These are phyloP conservation scores for Coemansia sp. DNA, from an alignment of 192 early-diverging fungal genomes.

Conservation along the genomic window DNA sequence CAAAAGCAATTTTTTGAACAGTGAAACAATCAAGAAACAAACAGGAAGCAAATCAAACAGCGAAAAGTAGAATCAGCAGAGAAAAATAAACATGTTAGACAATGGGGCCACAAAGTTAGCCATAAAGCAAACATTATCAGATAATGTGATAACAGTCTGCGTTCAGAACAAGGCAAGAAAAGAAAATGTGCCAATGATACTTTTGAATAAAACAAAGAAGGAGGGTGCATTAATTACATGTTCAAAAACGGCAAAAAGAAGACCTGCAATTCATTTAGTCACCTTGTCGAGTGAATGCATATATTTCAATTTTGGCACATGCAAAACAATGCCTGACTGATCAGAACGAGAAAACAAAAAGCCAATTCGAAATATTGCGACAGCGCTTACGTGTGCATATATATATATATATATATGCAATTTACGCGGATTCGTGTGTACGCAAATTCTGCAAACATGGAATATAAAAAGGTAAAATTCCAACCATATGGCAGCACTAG, in stretches of 20 bases:
- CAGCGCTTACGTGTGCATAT: neutral
- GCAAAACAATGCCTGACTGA: neutral
- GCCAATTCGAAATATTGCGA: neutral
- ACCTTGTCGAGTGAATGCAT: neutral
- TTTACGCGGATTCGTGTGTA: neutral
- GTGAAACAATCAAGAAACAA: neutral
- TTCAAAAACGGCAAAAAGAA: neutral
- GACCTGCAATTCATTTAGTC: neutral
- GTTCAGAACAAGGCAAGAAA: neutral
- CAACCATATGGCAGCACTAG: neutral
- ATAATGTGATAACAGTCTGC: neutral
- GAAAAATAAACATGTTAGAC: neutral
- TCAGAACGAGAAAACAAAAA: slow-evolving; percentile 3
- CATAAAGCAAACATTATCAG: neutral
- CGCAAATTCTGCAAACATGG: neutral
- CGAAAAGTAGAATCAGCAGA: neutral
- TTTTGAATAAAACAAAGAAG: neutral
- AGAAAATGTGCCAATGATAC: neutral
- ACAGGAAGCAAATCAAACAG: neutral
- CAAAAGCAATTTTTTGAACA: neutral
- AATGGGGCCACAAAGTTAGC: neutral
- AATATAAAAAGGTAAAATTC: neutral
- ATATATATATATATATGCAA: neutral
- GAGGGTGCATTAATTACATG: neutral
- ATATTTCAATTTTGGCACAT: slow-evolving; percentile 11